Evolutionary conservation across 2,329 filamentous ascomycete species (phyloP).

Genomic region (Thermothelomyces thermophilus): DNA sequence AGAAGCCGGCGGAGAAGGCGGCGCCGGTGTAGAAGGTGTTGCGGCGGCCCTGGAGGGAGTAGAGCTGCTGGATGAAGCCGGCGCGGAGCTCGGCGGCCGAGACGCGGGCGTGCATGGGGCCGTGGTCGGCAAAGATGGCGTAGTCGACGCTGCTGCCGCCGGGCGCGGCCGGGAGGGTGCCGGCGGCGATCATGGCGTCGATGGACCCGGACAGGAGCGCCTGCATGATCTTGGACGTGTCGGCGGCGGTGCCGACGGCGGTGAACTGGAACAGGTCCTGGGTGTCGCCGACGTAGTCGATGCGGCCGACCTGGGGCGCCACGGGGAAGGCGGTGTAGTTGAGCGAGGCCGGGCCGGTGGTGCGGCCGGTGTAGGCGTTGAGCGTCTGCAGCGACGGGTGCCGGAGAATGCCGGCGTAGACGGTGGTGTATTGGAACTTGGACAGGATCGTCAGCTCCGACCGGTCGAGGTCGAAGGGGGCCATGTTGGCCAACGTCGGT

Average conservation of each 20-base stretch:
- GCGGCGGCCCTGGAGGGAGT: conserved; percentile 21
- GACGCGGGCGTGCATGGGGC: conserved; percentile 16
- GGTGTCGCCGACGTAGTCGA: conserved; percentile 18
- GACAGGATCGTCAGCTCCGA: conserved; percentile 11
- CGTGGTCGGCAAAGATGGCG: conserved; percentile 13
- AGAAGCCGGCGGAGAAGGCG: conserved; percentile 21
- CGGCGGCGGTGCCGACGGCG: conserved; percentile 6
- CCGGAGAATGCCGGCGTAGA: conserved; percentile 17
- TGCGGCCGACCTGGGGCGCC: conserved; percentile 14
- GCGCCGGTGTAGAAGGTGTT: conserved; percentile 24
- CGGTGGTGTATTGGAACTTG: conserved; percentile 17
- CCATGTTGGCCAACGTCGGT: conserved; percentile 28
- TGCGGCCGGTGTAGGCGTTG: conserved; percentile 13
- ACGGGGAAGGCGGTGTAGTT: conserved; percentile 14
- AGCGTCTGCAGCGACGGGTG: conserved; percentile 18
- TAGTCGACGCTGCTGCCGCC: conserved; percentile 6
- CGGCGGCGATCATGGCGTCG: conserved; percentile 17
- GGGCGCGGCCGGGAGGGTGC: conserved; percentile 11
- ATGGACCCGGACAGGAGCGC: conserved; percentile 5
- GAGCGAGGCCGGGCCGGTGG: not conserved
- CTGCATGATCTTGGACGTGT: conserved; percentile 12
- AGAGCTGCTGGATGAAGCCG: conserved; percentile 21
- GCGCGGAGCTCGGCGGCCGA: conserved; percentile 15
- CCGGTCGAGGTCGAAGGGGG: conserved; percentile 28
- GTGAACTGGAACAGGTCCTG: conserved; percentile 13